Evolutionary conservation across 1,139 yeast genomes (phyloP), one percentile per base, ranked within the genome.

Genomic region (Yamadazyma sp.): DNA sequence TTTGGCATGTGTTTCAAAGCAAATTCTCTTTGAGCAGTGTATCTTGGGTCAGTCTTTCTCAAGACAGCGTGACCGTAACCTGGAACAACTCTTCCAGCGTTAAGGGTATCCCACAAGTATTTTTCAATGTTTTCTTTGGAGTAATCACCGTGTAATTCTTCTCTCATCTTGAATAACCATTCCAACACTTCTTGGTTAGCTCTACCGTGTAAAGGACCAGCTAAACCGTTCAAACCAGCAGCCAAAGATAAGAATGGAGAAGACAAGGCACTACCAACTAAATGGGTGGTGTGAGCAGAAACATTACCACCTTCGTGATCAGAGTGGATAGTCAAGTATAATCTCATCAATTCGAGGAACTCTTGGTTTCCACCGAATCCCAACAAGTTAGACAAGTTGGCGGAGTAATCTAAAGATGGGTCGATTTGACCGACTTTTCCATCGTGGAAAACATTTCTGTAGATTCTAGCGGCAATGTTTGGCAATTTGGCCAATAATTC

Each of bases 291-390:
- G 76, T 90, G 97, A 38, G 97, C 97, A 47, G 96, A 87, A 47
- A 90, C 97, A 62, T 90, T 90, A 70, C 97, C 97, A 73, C 97
- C 97, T 75, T 90, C 97, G 73, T 90, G 97, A 69, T 90, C 97
- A 40, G 95, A 89, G 76, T 90, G 97, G 59, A 90, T 84, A 51
- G 96, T 87, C 62, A 88, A 78, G 78, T 90, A 90, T 60, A 90
- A 78, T 75, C 97, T 82, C 82, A 89, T 82, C 59, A 90, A 79
- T 70, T 89, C 95, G 46, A 86, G 79, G 63, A 90, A 90, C 67
- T 87, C 94, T 53, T 67, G 60, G 74, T 86, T 82, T 52, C 75
- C 74, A 61, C 88, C 90, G 69, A 72, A 85, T 58, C 97, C 97
- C 59, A 89, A 76, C 68, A 86, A 69, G 59, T 73, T 68, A 52